Percentiles rank a stretch among this genome's conserved stretches.
phyloP scores from a whole-genome alignment of 140 eudicot species.

The Stevia rebaudiana region DNA sequence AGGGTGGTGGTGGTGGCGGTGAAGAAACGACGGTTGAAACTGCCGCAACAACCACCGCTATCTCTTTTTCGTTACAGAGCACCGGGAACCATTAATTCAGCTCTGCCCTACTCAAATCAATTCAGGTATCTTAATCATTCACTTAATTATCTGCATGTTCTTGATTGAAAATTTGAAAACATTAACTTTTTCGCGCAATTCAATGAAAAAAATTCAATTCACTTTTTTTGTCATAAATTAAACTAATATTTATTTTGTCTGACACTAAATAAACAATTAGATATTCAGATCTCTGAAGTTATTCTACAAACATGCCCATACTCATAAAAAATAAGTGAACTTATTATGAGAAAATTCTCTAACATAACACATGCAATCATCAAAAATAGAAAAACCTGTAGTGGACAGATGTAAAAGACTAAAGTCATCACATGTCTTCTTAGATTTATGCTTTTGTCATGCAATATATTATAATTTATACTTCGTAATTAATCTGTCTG shows the following conservation, averaged over 20 bases:
- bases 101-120: conserved; percentile 50
- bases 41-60: conserved; percentile 38
- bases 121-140: conserved; percentile 40
- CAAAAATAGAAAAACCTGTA: background rate
- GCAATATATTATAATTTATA: too few relatives aligned
- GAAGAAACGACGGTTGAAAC: conserved; percentile 49
- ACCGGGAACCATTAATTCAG: conserved; percentile 46
- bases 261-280: too few relatives aligned
- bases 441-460: too few relatives aligned
- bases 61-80: conserved; percentile 35
- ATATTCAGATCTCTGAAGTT: too few relatives aligned
- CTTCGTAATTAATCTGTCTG: too few relatives aligned
- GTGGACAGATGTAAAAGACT: too few relatives aligned
- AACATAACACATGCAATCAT: background rate
- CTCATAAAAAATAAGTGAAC: background rate
- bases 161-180: background rate
- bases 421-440: background rate
- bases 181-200: conserved; percentile 23
- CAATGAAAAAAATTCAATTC: conserved; percentile 11
- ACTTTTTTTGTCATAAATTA: background rate
- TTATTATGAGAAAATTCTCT: background rate
- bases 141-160: conserved; percentile 12
- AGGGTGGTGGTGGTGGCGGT: conserved; percentile 54
- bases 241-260: too few relatives aligned
- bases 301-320: too few relatives aligned